Evolutionary conservation across 1,284 basidiomycete genomes (phyloP).

Genomic region (Ganoderma resinaceum): DNA sequence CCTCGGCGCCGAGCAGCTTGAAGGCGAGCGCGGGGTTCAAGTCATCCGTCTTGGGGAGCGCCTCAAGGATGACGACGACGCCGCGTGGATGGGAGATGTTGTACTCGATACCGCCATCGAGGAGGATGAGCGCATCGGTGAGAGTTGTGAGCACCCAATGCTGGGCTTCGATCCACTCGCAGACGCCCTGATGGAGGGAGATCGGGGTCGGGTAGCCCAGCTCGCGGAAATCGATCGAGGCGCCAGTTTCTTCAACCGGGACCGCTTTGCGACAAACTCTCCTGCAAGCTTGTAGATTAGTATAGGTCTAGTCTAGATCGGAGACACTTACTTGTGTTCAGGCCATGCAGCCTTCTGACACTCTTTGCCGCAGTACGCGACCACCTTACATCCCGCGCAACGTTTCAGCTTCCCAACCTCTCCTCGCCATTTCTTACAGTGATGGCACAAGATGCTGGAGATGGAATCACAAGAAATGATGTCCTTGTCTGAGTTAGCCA

Average conservation of each 20-base stretch:
- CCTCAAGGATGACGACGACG: slow-evolving; percentile 5
- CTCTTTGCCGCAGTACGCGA: slow-evolving; percentile 17
- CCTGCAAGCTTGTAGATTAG: neutral
- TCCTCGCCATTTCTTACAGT: neutral
- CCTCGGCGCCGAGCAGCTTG: neutral
- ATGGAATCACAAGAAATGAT: neutral
- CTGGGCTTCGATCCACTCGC: slow-evolving; percentile 4
- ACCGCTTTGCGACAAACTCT: neutral
- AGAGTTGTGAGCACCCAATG: neutral
- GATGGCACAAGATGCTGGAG: neutral
- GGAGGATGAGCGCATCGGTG: neutral
- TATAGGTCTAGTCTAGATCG: neutral
- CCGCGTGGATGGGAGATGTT: neutral
- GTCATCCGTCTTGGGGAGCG: neutral
- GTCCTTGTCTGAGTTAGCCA: neutral
- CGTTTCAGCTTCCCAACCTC: slow-evolving; percentile 9
- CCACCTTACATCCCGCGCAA: slow-evolving; percentile 13
- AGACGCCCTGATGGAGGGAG: neutral
- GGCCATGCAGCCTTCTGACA: slow-evolving; percentile 18
- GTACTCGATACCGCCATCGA: slow-evolving; percentile 13
- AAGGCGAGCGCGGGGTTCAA: neutral
- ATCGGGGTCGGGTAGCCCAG: neutral
- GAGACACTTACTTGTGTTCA: neutral
- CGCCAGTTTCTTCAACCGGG: neutral
- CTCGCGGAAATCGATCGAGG: neutral